A percentile compares a stretch with the other conserved stretches of the same genome.
These are phyloP conservation scores for Dactylorhiza incarnata DNA, from an alignment of 106 monocot genomes.

Conservation along the genomic window DNA sequence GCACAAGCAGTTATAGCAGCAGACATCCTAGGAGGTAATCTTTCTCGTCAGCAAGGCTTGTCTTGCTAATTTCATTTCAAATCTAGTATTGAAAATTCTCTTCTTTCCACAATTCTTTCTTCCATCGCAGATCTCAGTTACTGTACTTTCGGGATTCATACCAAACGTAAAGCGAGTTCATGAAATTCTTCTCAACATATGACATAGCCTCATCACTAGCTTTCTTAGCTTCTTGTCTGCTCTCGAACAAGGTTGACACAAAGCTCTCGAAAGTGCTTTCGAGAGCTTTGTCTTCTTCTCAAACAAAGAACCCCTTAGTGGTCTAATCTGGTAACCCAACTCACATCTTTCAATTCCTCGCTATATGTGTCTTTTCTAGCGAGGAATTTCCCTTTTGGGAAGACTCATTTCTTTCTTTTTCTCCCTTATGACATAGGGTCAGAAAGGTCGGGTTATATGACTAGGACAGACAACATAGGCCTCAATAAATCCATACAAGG, in stretches of 20 bases:
- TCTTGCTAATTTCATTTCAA: too few relatives aligned
- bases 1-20: too few relatives aligned
- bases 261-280: neutral
- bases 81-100: too few relatives aligned
- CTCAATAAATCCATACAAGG: conserved; percentile 15
- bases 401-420: neutral
- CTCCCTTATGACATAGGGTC: neutral
- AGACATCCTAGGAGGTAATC: too few relatives aligned
- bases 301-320: conserved; percentile 13
- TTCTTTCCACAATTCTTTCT: too few relatives aligned
- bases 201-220: conserved; percentile 13
- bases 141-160: neutral
- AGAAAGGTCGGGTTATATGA: neutral
- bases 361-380: conserved; percentile 1
- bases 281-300: conserved; percentile 1
- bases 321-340: conserved; percentile 10
- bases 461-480: conserved; percentile 11
- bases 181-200: conserved; percentile 14
- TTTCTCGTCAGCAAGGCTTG: too few relatives aligned
- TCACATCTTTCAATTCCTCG: conserved; percentile 8
- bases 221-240: conserved; percentile 9
- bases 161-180: neutral
- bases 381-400: neutral
- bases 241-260: neutral
- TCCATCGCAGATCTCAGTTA: conserved; percentile 10